Evolutionary conservation across 139 green algal genomes (phyloP).

Genomic region (Nannochloris sp.): DNA sequence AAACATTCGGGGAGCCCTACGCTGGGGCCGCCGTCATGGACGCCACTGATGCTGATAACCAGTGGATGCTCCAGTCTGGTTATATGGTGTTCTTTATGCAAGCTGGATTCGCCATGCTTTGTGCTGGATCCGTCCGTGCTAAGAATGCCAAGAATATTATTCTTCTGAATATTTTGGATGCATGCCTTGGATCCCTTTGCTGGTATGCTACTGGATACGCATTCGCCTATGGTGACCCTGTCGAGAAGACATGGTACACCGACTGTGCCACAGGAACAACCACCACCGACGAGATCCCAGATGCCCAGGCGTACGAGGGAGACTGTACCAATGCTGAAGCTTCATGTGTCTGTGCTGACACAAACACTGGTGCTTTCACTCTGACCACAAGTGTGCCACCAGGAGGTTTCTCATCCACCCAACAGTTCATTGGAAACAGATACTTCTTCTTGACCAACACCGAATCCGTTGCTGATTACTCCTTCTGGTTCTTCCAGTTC

Average conservation of each 20-base stretch:
- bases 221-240: slow-evolving; percentile 35
- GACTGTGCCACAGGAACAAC: slow-evolving; percentile 1
- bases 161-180: slow-evolving; percentile 80
- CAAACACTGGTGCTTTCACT: background rate
- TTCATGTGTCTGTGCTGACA: background rate
- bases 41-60: background rate
- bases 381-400: background rate
- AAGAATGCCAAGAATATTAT: slow-evolving; percentile 90
- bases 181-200: slow-evolving; percentile 45
- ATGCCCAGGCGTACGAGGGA: slow-evolving; percentile 3
- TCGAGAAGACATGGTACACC: background rate
- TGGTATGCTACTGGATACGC: slow-evolving; percentile 28
- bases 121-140: slow-evolving; percentile 57
- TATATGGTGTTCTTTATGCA: slow-evolving; percentile 73
- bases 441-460: slow-evolving; percentile 21
- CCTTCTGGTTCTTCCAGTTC: slow-evolving; percentile 40
- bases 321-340: background rate
- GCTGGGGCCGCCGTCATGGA: background rate
- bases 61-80: slow-evolving; percentile 7
- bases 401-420: background rate
- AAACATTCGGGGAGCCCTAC: background rate
- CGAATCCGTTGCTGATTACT: background rate
- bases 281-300: background rate
- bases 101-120: slow-evolving; percentile 75
- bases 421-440: slow-evolving; percentile 32